Base-by-base conservation (phyloP, 83 land plant species). In the Larix sibirica region DNA sequence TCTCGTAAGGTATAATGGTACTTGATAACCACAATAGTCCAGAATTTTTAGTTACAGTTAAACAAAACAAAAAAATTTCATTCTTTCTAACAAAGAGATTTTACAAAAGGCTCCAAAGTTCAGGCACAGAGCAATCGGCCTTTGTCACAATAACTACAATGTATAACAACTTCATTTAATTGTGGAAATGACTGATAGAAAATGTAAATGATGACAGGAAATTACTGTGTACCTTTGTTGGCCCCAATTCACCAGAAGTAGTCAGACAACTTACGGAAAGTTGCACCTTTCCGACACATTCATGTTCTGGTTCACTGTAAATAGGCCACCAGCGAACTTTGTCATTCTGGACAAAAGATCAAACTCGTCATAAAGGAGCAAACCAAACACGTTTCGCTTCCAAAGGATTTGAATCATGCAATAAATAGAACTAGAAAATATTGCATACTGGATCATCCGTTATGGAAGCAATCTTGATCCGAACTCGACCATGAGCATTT, bases 211-310 rank as follows among this genome's bases (percentile, higher is more conserved):
- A 69, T 16, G 74, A 50, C 56, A 50, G 18, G 31, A 79, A 5
- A 60, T 79, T 60, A n/a, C 31, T 36, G 23, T 79, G 23, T 79
- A 97, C 98, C 98, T 96, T 97, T 63, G 89, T 84, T 47, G 88
- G 82, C 60, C 83, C 88, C 18, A 85, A 76, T 80, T 91, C 94
- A 79, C 86, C 89, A 73, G 88, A 92, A 40, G 90, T 89, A 44
- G 69, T 80, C 26, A 90, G 86, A 79, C 82, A 87, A 68, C 81
- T 90, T 67, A 93, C 88, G 23, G 84, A 94, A 8, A 98, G 90
- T 81, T 96, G 98, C 79, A 94, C 86, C 85, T 98, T 98, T 63
- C 99, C 99, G 17, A 96, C 86, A 62, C 94, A 92, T 81, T 92
- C 95, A 67, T 90, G 87, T 77, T 94, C 93, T 20, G 21, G 66